Evolutionary conservation across 331 rosid genomes (phyloP), one percentile per base, ranked within the genome.

Genomic region (Telfairia occidentalis): DNA sequence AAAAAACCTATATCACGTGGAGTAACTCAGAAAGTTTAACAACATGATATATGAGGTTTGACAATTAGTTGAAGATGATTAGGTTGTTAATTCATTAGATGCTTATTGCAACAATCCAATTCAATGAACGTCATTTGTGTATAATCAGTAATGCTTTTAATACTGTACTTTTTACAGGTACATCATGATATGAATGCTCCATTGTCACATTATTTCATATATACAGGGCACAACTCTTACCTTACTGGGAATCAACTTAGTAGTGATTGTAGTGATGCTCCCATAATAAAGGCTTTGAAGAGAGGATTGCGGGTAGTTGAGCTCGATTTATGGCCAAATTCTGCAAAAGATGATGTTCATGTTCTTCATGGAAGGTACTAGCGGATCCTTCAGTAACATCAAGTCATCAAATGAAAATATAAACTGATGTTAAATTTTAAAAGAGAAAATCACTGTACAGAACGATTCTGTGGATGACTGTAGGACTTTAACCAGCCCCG

Each of bases 211-310:
- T 94, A 94, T 85, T 94, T 84, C 91, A 94, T 91, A 91, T 89
- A 91, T 66, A 91, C 98, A 78, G 98, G 98, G 74, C 98, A 94
- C 86, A 94, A 94, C 86, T 94, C 98, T 40, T 94, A 94, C 74
- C 86, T 94, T 2, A 91, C 97, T 50, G 98, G 98, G 81, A 94
- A 94, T 87, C 98, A 94, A 79, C 90, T 94, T 18, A 94, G 92
- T 85, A 91, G 98, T 71, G 92, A 88, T 55, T 94, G 95, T 43
- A 94, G 98, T 32, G 92, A 87, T 74, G 86, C 73, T 42, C 98
- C 98, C 37, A 88, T 94, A 70, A 91, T 89, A 65, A 88, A 83
- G 84, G 87, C 96, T 13, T 81, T 94, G 82, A 83, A 82, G 55
- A 58, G 67, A 45, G 97, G 96, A 7, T 91, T 94, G n/a, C 84